Evolutionary conservation across 495 filamentous ascomycete species (phyloP), one percentile per base, ranked within the genome.

Genomic region (Zalerion maritima): DNA sequence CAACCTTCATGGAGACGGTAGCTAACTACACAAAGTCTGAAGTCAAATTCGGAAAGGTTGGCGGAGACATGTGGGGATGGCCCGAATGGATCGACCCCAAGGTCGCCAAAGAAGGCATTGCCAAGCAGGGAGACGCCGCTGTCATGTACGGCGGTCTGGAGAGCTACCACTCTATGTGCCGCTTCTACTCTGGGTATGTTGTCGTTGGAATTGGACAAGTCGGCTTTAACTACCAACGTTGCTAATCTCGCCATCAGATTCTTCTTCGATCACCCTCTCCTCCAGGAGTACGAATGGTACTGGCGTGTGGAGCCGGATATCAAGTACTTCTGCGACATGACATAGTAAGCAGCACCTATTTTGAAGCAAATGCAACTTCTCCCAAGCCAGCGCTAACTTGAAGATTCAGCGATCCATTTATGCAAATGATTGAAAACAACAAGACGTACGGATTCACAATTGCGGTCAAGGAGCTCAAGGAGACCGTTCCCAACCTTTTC

Each of bases 141-240:
- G 94, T 99, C 58, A 99, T 99, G 89, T 99, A 99, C 53, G 89
- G 89, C 55, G 89, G 89, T 14, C 86, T 99, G 73, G 91, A 94
- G 46, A 94, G 85, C 57, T 99, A 99, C 52, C 89, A 99, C 49
- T 78, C 91, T 58, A 92, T 92, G 83, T 92, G 83, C 55, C 67
- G 91, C 31, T 99, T 99, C 63, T 99, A 99, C 62, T 97, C 89
- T 37, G 89, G 89, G 83, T 92, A 55, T 31, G 58, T 44, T 26
- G 22, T 22, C n/a, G n/a, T n/a, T n/a, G n/a, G n/a, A n/a, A n/a
- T n/a, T n/a, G n/a, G n/a, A n/a, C n/a, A n/a, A n/a, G n/a, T n/a
- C 14, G 9, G 1, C 11, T 9, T 21, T 38, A 8, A 25, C 35
- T 22, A 11, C 28, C 17, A 34, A 26, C 27, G 9, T 11, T 29